Conservation (phyloP, 2,329 filamentous ascomycete genomes). For the Chaetomiaceae sp. region DNA sequence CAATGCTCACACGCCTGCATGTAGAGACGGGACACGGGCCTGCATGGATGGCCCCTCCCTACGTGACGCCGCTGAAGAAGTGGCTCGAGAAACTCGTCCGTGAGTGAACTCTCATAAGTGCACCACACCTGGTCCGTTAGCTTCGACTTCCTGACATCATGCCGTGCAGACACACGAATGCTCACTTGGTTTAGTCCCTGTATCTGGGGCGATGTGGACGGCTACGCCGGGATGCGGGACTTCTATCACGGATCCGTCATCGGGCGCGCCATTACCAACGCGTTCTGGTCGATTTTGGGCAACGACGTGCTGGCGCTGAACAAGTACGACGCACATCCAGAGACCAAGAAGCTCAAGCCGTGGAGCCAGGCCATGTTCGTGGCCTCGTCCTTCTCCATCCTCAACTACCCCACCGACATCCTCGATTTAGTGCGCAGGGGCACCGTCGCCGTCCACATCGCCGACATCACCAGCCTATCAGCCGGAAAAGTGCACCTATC, state of each 20-base stretch:
- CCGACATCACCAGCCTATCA: conserved; percentile 43
- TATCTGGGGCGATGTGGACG: conserved; percentile 61
- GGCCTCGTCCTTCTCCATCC: conserved; percentile 50
- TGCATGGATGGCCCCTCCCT: conserved; percentile 51
- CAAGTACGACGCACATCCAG: conserved; percentile 48
- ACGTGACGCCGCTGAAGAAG: conserved; percentile 61
- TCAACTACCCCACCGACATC: conserved; percentile 54
- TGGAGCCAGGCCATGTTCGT: conserved; percentile 47
- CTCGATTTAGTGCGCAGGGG: conserved; percentile 50
- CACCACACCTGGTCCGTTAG: not conserved
- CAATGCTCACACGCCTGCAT: not conserved
- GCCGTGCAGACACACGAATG: conserved; percentile 57
- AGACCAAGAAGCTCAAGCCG: conserved; percentile 48
- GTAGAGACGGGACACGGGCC: conserved; percentile 48
- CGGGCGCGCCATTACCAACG: conserved; percentile 48
- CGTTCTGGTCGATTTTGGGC: conserved; percentile 53
- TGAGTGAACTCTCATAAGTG: no score
- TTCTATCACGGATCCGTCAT: conserved; percentile 54
- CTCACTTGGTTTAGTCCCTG: conserved; percentile 71
- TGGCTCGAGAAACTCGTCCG: conserved; percentile 63
- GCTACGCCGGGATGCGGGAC: conserved; percentile 46
- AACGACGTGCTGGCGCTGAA: conserved; percentile 50
- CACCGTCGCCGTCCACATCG: conserved; percentile 46
- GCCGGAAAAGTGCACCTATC: conserved; percentile 44
- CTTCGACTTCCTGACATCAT: conserved; percentile 8